Conservation (phyloP, 1,284 basidiomycete species). For the Cryptococcus sp. region DNA sequence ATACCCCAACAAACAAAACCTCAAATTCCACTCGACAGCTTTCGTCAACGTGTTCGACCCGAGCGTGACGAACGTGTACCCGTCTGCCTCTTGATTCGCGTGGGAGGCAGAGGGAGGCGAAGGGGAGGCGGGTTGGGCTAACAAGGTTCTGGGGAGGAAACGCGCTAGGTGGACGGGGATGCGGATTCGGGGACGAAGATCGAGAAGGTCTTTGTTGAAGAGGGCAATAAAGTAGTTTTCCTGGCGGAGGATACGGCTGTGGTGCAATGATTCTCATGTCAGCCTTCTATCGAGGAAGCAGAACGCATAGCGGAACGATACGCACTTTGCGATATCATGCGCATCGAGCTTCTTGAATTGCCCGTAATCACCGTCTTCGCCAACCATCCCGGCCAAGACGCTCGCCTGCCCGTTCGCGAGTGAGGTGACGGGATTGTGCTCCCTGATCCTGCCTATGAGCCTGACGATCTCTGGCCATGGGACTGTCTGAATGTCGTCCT, state of each 20-base stretch:
- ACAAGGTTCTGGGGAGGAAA: slow-evolving; percentile 25
- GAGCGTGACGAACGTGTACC: slow-evolving; percentile 34
- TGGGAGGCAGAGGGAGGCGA: slow-evolving; percentile 17
- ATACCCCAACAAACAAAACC: slow-evolving; percentile 91
- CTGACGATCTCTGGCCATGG: slow-evolving; percentile 94
- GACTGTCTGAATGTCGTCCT: slow-evolving; percentile 96
- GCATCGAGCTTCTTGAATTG: slow-evolving; percentile 76
- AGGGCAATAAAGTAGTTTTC: slow-evolving; percentile 97
- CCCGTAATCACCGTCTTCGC: slow-evolving; percentile 29
- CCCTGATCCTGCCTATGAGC: slow-evolving; percentile 79
- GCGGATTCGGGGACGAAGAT: slow-evolving; percentile 63
- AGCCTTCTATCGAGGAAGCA: not conserved
- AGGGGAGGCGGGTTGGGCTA: slow-evolving; percentile 24
- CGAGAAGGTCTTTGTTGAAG: slow-evolving; percentile 93
- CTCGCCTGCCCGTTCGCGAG: slow-evolving; percentile 55
- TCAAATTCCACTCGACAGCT: slow-evolving; percentile 92
- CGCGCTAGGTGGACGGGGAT: slow-evolving; percentile 62
- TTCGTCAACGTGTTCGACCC: slow-evolving; percentile 62
- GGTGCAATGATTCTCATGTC: not conserved
- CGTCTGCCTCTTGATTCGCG: no score
- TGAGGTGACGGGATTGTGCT: slow-evolving; percentile 83
- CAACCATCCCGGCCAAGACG: slow-evolving; percentile 43
- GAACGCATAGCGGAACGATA: not conserved
- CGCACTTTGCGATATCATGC: slow-evolving; percentile 64
- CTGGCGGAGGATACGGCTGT: slow-evolving; percentile 82